A percentile compares a stretch with the other conserved stretches of the same genome.
Conservation (phyloP, 2,329 filamentous ascomycete species). For the Penicillium sp. region DNA sequence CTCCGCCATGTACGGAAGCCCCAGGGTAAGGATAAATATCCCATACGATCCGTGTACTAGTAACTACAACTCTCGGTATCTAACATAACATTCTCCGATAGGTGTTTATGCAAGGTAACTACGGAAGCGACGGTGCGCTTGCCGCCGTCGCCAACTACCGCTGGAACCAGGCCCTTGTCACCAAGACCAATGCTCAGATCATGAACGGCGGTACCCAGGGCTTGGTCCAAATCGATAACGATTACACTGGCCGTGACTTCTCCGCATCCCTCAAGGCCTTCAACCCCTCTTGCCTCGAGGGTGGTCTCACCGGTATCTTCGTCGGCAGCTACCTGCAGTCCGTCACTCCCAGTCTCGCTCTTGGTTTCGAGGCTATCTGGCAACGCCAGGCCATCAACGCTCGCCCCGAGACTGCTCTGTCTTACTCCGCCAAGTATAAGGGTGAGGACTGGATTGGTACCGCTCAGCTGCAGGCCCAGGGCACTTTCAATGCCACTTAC, state of each 20-base stretch:
- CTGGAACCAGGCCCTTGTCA: slow-evolving; percentile 75
- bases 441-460: slow-evolving; percentile 88
- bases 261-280: slow-evolving; percentile 88
- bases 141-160: slow-evolving; percentile 90
- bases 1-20: slow-evolving; percentile 87
- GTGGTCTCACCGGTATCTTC: slow-evolving; percentile 89
- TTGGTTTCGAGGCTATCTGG: slow-evolving; percentile 92
- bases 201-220: slow-evolving; percentile 73
- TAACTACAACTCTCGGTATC: not conserved
- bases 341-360: slow-evolving; percentile 77
- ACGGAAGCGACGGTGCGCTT: slow-evolving; percentile 89
- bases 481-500: slow-evolving; percentile 85
- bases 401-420: slow-evolving; percentile 85
- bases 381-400: slow-evolving; percentile 80
- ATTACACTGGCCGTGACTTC: slow-evolving; percentile 92
- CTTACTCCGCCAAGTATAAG: slow-evolving; percentile 91
- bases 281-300: slow-evolving; percentile 92
- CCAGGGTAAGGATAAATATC: slow-evolving; percentile 63
- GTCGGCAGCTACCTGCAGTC: slow-evolving; percentile 95
- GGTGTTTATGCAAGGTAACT: slow-evolving; percentile 92
- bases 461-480: slow-evolving; percentile 83
- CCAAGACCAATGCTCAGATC: slow-evolving; percentile 85
- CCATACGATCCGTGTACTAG: not conserved
- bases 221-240: slow-evolving; percentile 91
- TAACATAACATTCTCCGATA: slow-evolving; percentile 38